Evolutionary conservation across 345 rosid species (phyloP).

Genomic region (Raphanus raphanistrum): DNA sequence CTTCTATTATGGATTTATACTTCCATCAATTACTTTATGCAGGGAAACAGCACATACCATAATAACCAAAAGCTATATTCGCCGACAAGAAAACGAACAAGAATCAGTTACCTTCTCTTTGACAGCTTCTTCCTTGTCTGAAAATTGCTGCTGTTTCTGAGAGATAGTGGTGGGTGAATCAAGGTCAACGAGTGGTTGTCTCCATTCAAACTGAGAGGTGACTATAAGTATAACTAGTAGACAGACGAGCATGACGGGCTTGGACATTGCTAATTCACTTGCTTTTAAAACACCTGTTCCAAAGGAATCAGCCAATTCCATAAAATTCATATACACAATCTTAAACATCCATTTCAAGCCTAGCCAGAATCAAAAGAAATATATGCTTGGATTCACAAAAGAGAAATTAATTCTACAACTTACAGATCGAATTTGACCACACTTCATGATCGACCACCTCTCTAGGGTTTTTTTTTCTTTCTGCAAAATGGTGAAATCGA

Average conservation of each 20-base stretch:
- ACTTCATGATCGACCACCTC: neutral
- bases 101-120: conserved; percentile 66
- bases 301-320: neutral
- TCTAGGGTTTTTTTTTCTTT: neutral
- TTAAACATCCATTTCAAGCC: neutral
- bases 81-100: neutral
- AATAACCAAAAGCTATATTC: neutral
- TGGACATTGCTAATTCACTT: conserved; percentile 49
- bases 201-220: conserved; percentile 95
- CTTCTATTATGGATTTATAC: neutral
- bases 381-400: too few relatives aligned
- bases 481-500: neutral
- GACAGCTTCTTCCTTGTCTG: conserved; percentile 65
- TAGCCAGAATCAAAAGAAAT: neutral
- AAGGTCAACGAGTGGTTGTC: conserved; percentile 75
- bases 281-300: conserved; percentile 41
- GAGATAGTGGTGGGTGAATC: conserved; percentile 48
- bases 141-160: conserved; percentile 57
- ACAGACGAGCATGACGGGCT: conserved; percentile 74
- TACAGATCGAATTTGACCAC: neutral
- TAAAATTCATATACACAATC: neutral
- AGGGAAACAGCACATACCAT: neutral
- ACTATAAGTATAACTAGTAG: conserved; percentile 70
- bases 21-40: neutral
- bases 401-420: neutral